These are phyloP conservation scores for Russula dissimulans DNA, from an alignment of 768 basidiomycete genomes.

Conservation along the genomic window DNA sequence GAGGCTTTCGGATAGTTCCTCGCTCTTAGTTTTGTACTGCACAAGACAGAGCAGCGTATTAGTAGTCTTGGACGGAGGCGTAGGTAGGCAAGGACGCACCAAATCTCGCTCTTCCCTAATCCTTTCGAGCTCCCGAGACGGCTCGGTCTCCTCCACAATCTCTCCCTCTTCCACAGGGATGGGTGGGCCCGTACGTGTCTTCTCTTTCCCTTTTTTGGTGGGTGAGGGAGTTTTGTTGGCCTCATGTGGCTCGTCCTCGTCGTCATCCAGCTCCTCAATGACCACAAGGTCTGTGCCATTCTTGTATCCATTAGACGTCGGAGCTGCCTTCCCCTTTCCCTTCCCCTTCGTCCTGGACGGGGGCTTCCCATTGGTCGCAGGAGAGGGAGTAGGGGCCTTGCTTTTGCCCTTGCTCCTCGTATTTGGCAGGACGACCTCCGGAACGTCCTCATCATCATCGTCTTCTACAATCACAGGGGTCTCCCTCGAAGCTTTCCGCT, in stretches of 20 bases:
- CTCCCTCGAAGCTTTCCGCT: slow-evolving; percentile 9
- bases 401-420: slow-evolving; percentile 14
- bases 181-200: neutral
- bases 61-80: neutral
- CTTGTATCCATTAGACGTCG: slow-evolving; percentile 19
- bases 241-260: slow-evolving; percentile 3
- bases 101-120: slow-evolving; percentile 23
- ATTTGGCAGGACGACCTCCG: slow-evolving; percentile 17
- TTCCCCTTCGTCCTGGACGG: slow-evolving; percentile 29
- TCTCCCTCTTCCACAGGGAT: neutral
- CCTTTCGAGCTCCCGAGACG: slow-evolving; percentile 16
- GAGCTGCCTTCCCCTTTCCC: slow-evolving; percentile 27
- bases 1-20: slow-evolving; percentile 41
- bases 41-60: neutral
- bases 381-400: slow-evolving; percentile 1
- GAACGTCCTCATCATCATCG: slow-evolving; percentile 20
- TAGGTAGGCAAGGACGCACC: slow-evolving; percentile 12
- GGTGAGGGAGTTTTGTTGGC: slow-evolving; percentile 12
- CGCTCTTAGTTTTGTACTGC: slow-evolving; percentile 20
- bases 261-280: slow-evolving; percentile 12
- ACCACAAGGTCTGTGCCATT: neutral
- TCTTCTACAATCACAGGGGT: slow-evolving; percentile 11
- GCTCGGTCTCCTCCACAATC: neutral
- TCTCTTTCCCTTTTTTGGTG: slow-evolving; percentile 10
- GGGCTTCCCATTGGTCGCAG: slow-evolving; percentile 24